Evolutionary conservation across 352 stramenopile genomes (phyloP).

Genomic region (Phytophthora europaea): DNA sequence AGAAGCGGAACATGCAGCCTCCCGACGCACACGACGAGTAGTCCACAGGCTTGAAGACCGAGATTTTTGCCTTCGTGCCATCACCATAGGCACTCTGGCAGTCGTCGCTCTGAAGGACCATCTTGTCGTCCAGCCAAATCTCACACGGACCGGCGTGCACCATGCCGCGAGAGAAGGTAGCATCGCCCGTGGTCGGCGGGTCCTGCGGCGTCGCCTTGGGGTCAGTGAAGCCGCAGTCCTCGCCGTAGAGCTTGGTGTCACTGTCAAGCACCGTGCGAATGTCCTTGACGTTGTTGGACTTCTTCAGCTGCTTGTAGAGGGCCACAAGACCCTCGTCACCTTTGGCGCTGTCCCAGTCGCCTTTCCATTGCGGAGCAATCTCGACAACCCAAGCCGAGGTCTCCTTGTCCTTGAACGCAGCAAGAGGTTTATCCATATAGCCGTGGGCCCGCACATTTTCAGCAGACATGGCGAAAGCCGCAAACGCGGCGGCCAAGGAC

Average conservation of each 20-base stretch:
- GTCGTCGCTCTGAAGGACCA: slow-evolving; percentile 45
- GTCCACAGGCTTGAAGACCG: slow-evolving; percentile 46
- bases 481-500: slow-evolving; percentile 6
- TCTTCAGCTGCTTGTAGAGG: slow-evolving; percentile 36
- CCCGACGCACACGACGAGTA: slow-evolving; percentile 37
- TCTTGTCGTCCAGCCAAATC: slow-evolving; percentile 43
- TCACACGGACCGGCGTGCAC: slow-evolving; percentile 40
- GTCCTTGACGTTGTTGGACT: slow-evolving; percentile 33
- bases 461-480: slow-evolving; percentile 10
- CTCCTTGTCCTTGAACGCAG: slow-evolving; percentile 26
- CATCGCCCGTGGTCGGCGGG: slow-evolving; percentile 24
- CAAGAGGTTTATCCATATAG: slow-evolving; percentile 37
- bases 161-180: slow-evolving; percentile 42
- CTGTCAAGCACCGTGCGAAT: slow-evolving; percentile 40
- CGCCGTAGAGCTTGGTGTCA: slow-evolving; percentile 36
- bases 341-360: neutral
- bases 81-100: slow-evolving; percentile 39
- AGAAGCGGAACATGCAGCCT: slow-evolving; percentile 49
- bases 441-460: slow-evolving; percentile 24
- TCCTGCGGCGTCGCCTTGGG: slow-evolving; percentile 30
- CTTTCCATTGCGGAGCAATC: neutral
- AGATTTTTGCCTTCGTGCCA: slow-evolving; percentile 30
- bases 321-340: neutral
- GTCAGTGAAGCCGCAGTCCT: slow-evolving; percentile 39
- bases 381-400: neutral